A percentile compares a stretch with the other conserved stretches of the same genome.
Conservation (phyloP, 2,329 filamentous ascomycete species). For the Ophiocordyceps polyrhachis-furcata region DNA sequence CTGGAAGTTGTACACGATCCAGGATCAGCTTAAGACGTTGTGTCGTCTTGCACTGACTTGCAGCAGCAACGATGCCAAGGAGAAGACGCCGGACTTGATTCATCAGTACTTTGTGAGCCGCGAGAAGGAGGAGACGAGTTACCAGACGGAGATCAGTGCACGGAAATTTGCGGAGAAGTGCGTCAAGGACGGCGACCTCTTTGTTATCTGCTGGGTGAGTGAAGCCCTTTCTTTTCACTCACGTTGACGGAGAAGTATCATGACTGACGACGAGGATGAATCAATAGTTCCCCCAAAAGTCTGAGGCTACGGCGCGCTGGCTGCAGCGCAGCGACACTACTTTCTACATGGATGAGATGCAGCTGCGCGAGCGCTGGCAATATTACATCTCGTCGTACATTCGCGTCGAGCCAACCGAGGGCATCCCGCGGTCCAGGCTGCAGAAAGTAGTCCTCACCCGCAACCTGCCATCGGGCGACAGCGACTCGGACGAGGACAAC, state of each 20-base stretch:
- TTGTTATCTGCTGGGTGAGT: conserved; percentile 80
- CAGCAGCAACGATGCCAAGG: conserved; percentile 70
- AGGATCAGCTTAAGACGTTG: conserved; percentile 69
- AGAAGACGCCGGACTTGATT: conserved; percentile 83
- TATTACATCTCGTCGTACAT: conserved; percentile 91
- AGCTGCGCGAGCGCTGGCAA: conserved; percentile 69
- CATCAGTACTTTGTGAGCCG: conserved; percentile 72
- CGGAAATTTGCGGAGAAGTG: conserved; percentile 85
- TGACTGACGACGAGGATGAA: conserved; percentile 11
- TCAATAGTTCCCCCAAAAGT: conserved; percentile 44
- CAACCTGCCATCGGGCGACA: conserved; percentile 45
- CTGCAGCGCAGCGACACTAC: conserved; percentile 52
- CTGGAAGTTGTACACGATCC: conserved; percentile 85
- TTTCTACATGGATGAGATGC: conserved; percentile 77
- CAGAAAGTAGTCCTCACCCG: conserved; percentile 52
- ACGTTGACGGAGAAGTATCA: too few relatives aligned
- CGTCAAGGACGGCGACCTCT: conserved; percentile 82
- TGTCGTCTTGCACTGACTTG: conserved; percentile 68
- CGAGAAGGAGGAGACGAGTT: conserved; percentile 68
- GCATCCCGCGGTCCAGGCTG: conserved; percentile 45
- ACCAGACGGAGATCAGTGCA: conserved; percentile 74
- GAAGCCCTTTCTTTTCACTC: not conserved
- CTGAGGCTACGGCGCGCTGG: conserved; percentile 54
- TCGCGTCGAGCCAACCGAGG: conserved; percentile 74
- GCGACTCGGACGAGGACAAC: conserved; percentile 43